Evolutionary conservation across 1,284 basidiomycete species (phyloP).

Genomic region (Microbotryum scabiosae): DNA sequence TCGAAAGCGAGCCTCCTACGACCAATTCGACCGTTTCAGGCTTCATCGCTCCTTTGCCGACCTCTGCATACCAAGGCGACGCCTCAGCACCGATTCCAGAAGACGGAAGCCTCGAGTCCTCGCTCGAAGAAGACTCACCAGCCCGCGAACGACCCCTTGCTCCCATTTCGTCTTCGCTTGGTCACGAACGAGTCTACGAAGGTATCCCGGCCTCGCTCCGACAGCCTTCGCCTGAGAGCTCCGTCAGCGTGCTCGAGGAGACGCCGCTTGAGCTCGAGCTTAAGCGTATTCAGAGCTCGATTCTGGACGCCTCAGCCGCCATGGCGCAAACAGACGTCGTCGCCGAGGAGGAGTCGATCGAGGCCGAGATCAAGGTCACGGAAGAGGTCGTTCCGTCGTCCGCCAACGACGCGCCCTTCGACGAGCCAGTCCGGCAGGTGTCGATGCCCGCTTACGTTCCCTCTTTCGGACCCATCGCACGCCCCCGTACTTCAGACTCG

Average conservation of each 20-base stretch:
- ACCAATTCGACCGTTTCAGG: too few relatives aligned
- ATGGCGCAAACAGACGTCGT: neutral
- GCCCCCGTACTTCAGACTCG: too few relatives aligned
- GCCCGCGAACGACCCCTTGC: neutral
- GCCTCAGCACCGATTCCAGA: neutral
- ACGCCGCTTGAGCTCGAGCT: constrained; percentile 1
- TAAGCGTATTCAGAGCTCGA: neutral
- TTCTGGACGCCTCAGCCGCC: too few relatives aligned
- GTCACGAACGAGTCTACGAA: neutral
- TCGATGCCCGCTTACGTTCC: neutral
- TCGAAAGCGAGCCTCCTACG: too few relatives aligned
- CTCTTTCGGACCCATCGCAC: too few relatives aligned
- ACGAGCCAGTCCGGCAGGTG: neutral
- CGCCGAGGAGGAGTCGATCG: neutral
- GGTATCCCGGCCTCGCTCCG: neutral
- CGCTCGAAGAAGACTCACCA: neutral
- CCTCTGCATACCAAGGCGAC: neutral
- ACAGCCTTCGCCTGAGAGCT: neutral
- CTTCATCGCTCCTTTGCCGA: too few relatives aligned
- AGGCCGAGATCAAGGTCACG: neutral
- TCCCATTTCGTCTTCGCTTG: neutral
- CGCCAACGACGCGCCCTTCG: too few relatives aligned
- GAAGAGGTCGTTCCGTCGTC: constrained; percentile 1
- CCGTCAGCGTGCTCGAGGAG: constrained; percentile 1
- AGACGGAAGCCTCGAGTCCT: neutral